phyloP scores from a whole-genome alignment of 176 grass and related monocot species.

The Zoysia pacifica region DNA sequence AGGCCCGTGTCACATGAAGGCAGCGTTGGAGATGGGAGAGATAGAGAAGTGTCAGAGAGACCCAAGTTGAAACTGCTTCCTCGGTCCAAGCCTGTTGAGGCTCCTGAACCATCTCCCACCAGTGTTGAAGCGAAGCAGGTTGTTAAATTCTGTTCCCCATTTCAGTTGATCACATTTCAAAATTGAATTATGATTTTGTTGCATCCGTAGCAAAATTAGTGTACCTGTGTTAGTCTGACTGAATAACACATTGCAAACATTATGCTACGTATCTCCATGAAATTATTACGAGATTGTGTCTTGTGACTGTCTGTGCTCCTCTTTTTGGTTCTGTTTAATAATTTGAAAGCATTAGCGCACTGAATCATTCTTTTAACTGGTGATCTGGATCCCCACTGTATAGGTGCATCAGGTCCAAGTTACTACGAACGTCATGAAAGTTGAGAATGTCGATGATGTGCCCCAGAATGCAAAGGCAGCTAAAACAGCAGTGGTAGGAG shows the following conservation, averaged over 20 bases:
- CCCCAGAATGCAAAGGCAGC: conserved; percentile 35
- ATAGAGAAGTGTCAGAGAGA: conserved; percentile 50
- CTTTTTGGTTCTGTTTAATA: conserved; percentile 12
- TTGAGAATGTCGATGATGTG: conserved; percentile 53
- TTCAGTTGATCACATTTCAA: conserved; percentile 1
- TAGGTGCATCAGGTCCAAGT: conserved; percentile 44
- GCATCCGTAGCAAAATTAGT: background rate
- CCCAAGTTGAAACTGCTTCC: conserved; percentile 88
- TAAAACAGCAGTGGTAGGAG: conserved; percentile 46
- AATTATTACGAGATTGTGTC: conserved; percentile 22
- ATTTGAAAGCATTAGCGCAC: background rate
- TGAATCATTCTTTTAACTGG: conserved; percentile 26
- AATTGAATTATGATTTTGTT: background rate
- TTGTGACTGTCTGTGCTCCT: background rate
- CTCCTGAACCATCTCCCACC: conserved; percentile 45
- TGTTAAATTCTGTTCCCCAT: conserved; percentile 8
- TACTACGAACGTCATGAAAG: conserved; percentile 31
- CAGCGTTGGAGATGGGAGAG: conserved; percentile 47
- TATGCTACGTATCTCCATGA: background rate
- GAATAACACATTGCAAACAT: background rate
- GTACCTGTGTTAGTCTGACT: background rate
- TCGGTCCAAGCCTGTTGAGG: conserved; percentile 66
- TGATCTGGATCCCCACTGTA: conserved; percentile 26
- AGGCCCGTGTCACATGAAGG: conserved; percentile 74
- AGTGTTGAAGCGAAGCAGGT: conserved; percentile 75